Percentiles rank a stretch among this genome's conserved stretches.
Evolutionary conservation across 2,329 filamentous ascomycete genomes (phyloP).

Genomic region (Lithohypha guttulata): DNA sequence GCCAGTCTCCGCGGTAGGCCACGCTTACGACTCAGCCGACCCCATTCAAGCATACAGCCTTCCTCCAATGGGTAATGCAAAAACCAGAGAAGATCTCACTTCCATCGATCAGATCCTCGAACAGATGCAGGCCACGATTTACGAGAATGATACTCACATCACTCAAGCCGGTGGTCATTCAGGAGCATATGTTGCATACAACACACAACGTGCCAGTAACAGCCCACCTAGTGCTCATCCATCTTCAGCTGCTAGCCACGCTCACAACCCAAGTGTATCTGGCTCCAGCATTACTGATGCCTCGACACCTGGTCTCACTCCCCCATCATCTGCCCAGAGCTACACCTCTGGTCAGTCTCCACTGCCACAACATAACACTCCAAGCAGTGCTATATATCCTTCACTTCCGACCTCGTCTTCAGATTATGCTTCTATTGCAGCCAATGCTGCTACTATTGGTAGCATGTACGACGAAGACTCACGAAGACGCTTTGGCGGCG

Average conservation of each 20-base stretch:
- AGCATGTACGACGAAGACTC: constrained; percentile 48
- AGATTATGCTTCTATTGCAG: constrained; percentile 44
- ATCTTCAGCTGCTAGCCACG: constrained; percentile 30
- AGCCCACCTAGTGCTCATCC: constrained; percentile 40
- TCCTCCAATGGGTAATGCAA: constrained; percentile 73
- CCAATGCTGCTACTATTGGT: constrained; percentile 49
- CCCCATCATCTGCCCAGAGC: constrained; percentile 51
- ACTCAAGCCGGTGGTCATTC: constrained; percentile 68
- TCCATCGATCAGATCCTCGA: constrained; percentile 92
- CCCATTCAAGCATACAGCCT: constrained; percentile 71
- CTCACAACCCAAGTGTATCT: constrained; percentile 23
- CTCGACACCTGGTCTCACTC: constrained; percentile 52
- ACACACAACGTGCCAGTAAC: constrained; percentile 37
- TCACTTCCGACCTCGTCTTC: constrained; percentile 50
- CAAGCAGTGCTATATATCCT: constrained; percentile 47
- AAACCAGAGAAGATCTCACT: constrained; percentile 86
- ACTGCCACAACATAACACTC: constrained; percentile 27
- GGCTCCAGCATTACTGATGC: constrained; percentile 29
- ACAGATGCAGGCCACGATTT: constrained; percentile 91
- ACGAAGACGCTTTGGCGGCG: constrained; percentile 51
- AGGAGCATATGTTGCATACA: constrained; percentile 50
- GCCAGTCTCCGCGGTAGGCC: constrained; percentile 36
- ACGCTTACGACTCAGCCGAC: constrained; percentile 44
- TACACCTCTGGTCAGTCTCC: constrained; percentile 54
- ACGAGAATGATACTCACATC: constrained; percentile 78